Evolutionary conservation across 257 asterid genomes (phyloP).

Genomic region (Hygrophila difformis): DNA sequence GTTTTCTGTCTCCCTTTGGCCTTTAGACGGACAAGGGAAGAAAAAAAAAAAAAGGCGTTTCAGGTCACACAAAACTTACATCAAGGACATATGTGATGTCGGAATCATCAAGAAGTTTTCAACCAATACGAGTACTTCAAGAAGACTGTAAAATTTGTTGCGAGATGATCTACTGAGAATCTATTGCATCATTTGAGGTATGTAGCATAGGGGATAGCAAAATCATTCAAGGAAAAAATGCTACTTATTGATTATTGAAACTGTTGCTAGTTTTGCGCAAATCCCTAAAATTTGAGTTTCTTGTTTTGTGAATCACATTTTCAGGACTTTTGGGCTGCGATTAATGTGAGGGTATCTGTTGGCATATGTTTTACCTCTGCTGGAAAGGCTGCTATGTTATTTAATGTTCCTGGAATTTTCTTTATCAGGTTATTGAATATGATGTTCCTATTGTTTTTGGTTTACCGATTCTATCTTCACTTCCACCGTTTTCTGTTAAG

Average conservation of each 20-base stretch:
- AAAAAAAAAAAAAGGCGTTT: too few relatives aligned
- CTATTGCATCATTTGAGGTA: slow-evolving; percentile 62
- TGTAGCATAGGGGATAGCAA: slow-evolving; percentile 6
- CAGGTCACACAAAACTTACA: too few relatives aligned
- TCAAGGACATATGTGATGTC: too few relatives aligned
- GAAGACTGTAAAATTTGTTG: slow-evolving; percentile 52
- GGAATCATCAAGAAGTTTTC: slow-evolving; percentile 51
- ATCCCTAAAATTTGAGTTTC: neutral
- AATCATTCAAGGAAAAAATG: neutral
- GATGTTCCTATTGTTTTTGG: slow-evolving; percentile 7
- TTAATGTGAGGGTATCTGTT: neutral
- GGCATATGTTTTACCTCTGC: neutral
- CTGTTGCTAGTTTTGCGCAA: neutral
- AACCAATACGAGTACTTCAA: slow-evolving; percentile 52
- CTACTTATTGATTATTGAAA: neutral
- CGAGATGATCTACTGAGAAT: slow-evolving; percentile 51
- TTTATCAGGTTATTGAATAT: neutral
- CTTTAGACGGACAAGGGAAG: too few relatives aligned
- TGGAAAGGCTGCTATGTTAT: neutral
- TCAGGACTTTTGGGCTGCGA: slow-evolving; percentile 7
- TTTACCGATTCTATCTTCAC: too few relatives aligned
- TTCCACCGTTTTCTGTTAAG: slow-evolving; percentile 80
- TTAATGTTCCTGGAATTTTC: neutral
- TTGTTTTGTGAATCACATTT: slow-evolving; percentile 4
- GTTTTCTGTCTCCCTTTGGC: too few relatives aligned